These are phyloP conservation scores for Barnettozyma siamensis DNA, from an alignment of 805 yeast genomes.

Conservation along the genomic window DNA sequence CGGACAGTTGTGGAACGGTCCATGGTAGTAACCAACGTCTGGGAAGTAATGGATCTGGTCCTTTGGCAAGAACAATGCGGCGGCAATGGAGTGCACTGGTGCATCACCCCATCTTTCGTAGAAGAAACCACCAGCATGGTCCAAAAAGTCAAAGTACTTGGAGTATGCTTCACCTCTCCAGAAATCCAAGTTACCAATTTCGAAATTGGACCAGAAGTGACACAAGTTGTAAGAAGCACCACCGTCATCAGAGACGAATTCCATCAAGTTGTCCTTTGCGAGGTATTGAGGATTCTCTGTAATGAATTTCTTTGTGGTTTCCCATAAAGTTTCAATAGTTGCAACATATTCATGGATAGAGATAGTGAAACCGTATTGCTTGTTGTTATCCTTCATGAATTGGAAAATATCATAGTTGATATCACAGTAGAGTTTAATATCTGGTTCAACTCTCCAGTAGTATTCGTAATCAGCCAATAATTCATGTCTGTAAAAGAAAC, in stretches of 20 bases:
- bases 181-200: conserved; percentile 65
- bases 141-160: conserved; percentile 58
- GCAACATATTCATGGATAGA: conserved; percentile 59
- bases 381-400: conserved; percentile 49
- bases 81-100: conserved; percentile 78
- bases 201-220: conserved; percentile 82
- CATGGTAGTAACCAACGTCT: conserved; percentile 73
- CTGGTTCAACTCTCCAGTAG: conserved; percentile 80
- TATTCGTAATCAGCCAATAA: conserved; percentile 55
- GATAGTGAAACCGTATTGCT: conserved; percentile 64
- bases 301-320: conserved; percentile 44
- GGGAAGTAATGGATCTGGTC: conserved; percentile 64
- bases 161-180: conserved; percentile 60
- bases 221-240: conserved; percentile 70
- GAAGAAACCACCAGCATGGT: conserved; percentile 70
- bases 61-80: conserved; percentile 52
- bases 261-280: conserved; percentile 47
- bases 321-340: conserved; percentile 66
- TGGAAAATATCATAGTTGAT: conserved; percentile 61
- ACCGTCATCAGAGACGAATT: conserved; percentile 57
- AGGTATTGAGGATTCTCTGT: conserved; percentile 36
- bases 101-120: conserved; percentile 95
- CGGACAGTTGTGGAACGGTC: conserved; percentile 79
- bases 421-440: conserved; percentile 55
- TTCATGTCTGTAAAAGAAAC: conserved; percentile 62